Conservation (phyloP, 352 stramenopile genomes). For the Pythium phragmitis region DNA sequence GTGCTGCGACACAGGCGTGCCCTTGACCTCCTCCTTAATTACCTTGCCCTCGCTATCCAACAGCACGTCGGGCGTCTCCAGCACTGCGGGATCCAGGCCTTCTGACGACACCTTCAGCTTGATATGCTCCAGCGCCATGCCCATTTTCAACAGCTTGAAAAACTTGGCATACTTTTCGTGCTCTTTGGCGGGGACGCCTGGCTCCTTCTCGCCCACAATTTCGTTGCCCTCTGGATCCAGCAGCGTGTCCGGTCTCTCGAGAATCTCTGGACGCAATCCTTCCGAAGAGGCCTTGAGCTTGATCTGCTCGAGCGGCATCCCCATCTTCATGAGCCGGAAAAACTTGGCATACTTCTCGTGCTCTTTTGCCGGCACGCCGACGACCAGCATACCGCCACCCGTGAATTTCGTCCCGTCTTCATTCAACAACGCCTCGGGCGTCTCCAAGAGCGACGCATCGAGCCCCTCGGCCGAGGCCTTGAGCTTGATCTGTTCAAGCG, state of each 20-base stretch:
- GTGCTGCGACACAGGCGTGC: constrained; percentile 70
- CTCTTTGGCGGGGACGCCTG: constrained; percentile 60
- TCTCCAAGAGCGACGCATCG: constrained; percentile 85
- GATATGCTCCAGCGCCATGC: constrained; percentile 68
- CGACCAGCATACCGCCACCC: constrained; percentile 22
- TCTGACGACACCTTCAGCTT: constrained; percentile 80
- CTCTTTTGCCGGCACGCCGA: constrained; percentile 60
- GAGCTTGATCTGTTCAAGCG: constrained; percentile 72
- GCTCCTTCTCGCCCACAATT: no score
- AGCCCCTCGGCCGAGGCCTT: constrained; percentile 84
- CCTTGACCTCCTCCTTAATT: constrained; percentile 30
- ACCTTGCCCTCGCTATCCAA: constrained; percentile 29
- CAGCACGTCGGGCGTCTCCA: constrained; percentile 53
- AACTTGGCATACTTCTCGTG: constrained; percentile 88
- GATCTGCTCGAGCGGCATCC: constrained; percentile 71
- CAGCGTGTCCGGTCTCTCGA: no score
- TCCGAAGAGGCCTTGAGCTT: constrained; percentile 23
- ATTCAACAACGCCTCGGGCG: constrained; percentile 54
- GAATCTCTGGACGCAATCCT: no score
- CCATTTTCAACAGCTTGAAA: constrained; percentile 81
- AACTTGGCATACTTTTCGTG: constrained; percentile 88
- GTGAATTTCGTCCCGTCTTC: constrained; percentile 50
- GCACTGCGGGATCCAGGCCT: constrained; percentile 48
- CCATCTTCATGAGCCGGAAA: constrained; percentile 80
- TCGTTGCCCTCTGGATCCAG: no score